Conservation (phyloP, 805 yeast species). For the Saturnispora kantuleensis region DNA sequence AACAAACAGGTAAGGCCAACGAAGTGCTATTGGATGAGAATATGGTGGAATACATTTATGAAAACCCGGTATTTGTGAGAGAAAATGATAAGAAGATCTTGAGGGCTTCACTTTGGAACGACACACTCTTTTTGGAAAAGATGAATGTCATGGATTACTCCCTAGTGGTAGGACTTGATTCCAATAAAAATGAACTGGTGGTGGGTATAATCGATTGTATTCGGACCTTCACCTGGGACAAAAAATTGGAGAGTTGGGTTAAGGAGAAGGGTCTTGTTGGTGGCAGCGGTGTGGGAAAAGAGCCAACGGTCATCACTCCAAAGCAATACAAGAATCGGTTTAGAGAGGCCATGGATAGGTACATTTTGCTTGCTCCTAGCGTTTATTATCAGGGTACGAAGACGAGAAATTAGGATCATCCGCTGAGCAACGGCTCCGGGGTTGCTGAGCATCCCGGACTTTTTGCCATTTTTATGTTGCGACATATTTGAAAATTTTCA, state of each 20-base stretch:
- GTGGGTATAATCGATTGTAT: constrained; percentile 94
- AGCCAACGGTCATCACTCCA: constrained; percentile 96
- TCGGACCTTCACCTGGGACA: constrained; percentile 97
- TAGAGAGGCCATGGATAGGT: constrained; percentile 96
- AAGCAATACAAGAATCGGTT: constrained; percentile 89
- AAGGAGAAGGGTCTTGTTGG: constrained; percentile 89
- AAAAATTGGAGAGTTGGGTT: constrained; percentile 96
- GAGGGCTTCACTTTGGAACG: constrained; percentile 89
- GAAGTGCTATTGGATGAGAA: constrained; percentile 94
- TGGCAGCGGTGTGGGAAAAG: constrained; percentile 68
- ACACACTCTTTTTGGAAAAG: constrained; percentile 84
- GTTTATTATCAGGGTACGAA: constrained; percentile 26
- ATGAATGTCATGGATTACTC: constrained; percentile 99
- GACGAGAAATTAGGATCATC: background rate
- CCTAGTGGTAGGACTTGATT: constrained; percentile 84
- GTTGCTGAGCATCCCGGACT: background rate
- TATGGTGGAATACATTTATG: constrained; percentile 96
- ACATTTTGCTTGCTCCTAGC: constrained; percentile 88
- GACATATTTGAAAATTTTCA: background rate
- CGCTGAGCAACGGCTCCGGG: background rate
- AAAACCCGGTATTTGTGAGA: constrained; percentile 86
- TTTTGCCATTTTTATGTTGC: background rate
- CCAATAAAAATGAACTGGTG: constrained; percentile 54
- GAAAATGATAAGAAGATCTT: constrained; percentile 83
- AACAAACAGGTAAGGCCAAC: constrained; percentile 90